Evolutionary conservation across 2,329 filamentous ascomycete genomes (phyloP), one percentile per base, ranked within the genome.

Genomic region (Aspergillus ibericus): DNA sequence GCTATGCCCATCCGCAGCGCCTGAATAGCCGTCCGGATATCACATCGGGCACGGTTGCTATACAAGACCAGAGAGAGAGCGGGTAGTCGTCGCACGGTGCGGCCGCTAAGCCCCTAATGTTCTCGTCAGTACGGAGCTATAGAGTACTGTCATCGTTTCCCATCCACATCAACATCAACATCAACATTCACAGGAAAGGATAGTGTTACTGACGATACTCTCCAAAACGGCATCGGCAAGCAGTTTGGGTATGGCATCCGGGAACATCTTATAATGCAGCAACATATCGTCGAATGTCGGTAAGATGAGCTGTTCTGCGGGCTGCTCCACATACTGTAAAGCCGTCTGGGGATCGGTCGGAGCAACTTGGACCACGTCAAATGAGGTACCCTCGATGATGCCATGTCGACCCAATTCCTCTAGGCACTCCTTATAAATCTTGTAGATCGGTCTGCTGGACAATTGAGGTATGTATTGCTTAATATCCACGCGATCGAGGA

Each of bases 401-500:
- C 69, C 72, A 54, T 71, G 71, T 12, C 70, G 67, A 18, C 77
- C 71, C 18, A 82, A 69, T 53, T 81, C 76, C 58, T 81, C 79
- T 13, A 82, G 63, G 36, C 77, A 80, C n/a, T 74, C 75, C 38
- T 77, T 75, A 51, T 81, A 76, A 49, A 83, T 82, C 54, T 79
- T 76, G 64, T 82, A 83, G 15, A 77, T 74, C 3, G 75, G 76
- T 32, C 69, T 67, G 2, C 67, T 60, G 4, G 71, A 75, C 7
- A 81, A 76, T 5, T 68, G 68, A 4, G 76, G 76, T 16, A 83
- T 70, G 48, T 71, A 68, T 57, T 82, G 75, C 58, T 80, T 78
- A 58, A 82, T 74, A 60, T 81, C 79, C 20, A 81, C 75, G 2
- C 81, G 74, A 56, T 82, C 80, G 12, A 82, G 68, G 61, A 83